Evolutionary conservation across 108 stramenopile genomes (phyloP).

Genomic region (Fistulifera pelliculosa): DNA sequence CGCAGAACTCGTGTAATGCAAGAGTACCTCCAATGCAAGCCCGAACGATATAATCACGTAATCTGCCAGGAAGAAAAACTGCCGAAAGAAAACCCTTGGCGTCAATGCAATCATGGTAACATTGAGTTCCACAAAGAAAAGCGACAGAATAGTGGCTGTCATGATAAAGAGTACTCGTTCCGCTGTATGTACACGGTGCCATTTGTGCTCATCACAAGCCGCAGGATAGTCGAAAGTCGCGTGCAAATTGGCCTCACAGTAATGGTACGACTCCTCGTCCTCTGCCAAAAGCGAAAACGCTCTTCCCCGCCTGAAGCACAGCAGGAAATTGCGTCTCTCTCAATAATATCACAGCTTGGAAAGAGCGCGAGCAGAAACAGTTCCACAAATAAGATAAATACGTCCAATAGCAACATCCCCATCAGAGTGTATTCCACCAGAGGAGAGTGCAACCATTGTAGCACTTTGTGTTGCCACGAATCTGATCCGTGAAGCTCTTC

Average conservation of each 20-base stretch:
- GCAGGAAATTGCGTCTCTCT: conserved; percentile 48
- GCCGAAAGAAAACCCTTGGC: conserved; percentile 29
- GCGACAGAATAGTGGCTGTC: conserved; percentile 24
- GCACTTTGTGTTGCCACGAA: conserved; percentile 21
- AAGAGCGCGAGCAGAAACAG: conserved; percentile 25
- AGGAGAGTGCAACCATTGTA: conserved; percentile 23
- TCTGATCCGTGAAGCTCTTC: conserved; percentile 27
- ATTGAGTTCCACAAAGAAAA: conserved; percentile 26
- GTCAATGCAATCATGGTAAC: conserved; percentile 28
- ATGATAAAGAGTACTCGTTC: conserved; percentile 23
- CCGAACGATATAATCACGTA: conserved; percentile 33
- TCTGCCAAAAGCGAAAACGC: conserved; percentile 1
- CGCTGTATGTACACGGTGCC: conserved; percentile 18
- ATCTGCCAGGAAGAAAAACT: conserved; percentile 42
- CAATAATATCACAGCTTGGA: conserved; percentile 34
- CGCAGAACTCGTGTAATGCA: conserved; percentile 16
- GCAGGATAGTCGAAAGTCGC: conserved; percentile 10
- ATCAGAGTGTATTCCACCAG: conserved; percentile 28
- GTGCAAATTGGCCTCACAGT: background rate
- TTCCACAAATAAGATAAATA: conserved; percentile 45
- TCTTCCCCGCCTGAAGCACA: conserved; percentile 16
- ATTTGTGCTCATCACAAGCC: conserved; percentile 32
- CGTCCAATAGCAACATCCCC: conserved; percentile 36
- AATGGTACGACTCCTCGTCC: conserved; percentile 15
- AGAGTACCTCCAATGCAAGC: conserved; percentile 27